Conservation (phyloP, 2,329 filamentous ascomycete species). For the Tolypocladium ovalisporum region DNA sequence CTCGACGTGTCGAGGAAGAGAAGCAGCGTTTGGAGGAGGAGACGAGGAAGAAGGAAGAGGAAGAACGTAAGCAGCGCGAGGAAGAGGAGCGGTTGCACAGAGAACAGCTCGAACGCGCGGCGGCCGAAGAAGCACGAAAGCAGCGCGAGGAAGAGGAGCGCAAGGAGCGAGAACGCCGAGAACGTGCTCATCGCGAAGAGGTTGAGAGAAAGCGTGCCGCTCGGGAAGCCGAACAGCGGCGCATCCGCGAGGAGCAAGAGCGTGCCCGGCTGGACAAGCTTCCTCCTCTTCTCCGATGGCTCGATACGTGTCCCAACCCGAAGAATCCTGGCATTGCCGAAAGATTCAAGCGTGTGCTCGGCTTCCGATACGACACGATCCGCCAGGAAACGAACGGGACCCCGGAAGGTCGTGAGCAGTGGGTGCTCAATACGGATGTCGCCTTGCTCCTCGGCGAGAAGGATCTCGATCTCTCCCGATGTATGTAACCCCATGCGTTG, state of each 20-base stretch:
- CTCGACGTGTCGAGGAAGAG: constrained; percentile 17
- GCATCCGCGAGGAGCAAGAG: constrained; percentile 43
- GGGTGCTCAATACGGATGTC: constrained; percentile 54
- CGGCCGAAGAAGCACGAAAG: constrained; percentile 36
- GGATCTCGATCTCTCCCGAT: constrained; percentile 47
- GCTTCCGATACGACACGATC: constrained; percentile 55
- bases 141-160: constrained; percentile 42
- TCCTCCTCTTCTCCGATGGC: constrained; percentile 50
- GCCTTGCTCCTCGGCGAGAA: constrained; percentile 55
- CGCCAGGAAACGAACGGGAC: constrained; percentile 39
- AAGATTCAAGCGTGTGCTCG: constrained; percentile 45
- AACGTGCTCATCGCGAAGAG: constrained; percentile 31
- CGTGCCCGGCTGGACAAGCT: constrained; percentile 43
- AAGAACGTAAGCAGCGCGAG: constrained; percentile 23
- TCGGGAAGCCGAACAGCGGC: constrained; percentile 39
- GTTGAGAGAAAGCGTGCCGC: constrained; percentile 37
- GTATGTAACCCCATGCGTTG: constrained; percentile 26
- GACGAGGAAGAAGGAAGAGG: constrained; percentile 20
- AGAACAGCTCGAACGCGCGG: constrained; percentile 35
- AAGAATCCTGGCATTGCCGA: constrained; percentile 38
- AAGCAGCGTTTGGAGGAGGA: constrained; percentile 24
- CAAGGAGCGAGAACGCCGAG: constrained; percentile 36
- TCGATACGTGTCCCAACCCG: constrained; percentile 41
- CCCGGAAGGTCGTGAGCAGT: constrained; percentile 49
- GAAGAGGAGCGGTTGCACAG: constrained; percentile 27